These are phyloP conservation scores for Mycena leptocephala DNA, from an alignment of 768 basidiomycete genomes.

Conservation along the genomic window DNA sequence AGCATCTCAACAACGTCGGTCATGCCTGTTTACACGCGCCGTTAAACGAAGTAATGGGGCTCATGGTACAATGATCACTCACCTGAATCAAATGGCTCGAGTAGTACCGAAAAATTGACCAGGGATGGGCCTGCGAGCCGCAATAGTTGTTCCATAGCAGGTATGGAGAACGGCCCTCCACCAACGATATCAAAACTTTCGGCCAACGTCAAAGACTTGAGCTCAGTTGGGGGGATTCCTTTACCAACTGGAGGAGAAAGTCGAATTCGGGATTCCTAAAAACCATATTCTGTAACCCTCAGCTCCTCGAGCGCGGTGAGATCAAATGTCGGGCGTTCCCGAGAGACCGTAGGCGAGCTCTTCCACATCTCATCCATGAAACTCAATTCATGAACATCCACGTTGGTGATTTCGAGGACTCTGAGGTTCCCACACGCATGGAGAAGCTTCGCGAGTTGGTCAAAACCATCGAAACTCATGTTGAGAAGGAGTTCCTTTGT, in stretches of 20 bases:
- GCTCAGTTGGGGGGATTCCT: background rate
- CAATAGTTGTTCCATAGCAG: background rate
- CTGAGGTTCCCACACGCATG: background rate
- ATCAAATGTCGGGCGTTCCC: background rate
- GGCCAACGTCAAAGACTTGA: conserved; percentile 1
- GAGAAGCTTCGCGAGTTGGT: background rate
- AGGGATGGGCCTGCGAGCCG: background rate
- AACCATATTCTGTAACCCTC: background rate
- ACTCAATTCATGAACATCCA: background rate
- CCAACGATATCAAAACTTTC: background rate
- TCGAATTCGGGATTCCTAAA: background rate
- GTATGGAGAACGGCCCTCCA: background rate
- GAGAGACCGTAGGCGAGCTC: background rate
- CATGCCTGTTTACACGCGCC: background rate
- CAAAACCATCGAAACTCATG: background rate
- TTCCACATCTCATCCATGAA: background rate
- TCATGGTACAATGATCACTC: background rate
- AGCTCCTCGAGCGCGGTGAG: conserved; percentile 9
- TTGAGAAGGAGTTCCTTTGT: background rate
- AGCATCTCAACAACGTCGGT: background rate
- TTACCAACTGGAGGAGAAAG: background rate
- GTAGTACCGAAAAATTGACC: background rate
- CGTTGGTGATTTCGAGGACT: background rate
- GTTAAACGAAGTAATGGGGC: background rate
- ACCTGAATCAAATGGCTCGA: background rate